These are phyloP conservation scores for Seminavis robusta DNA, from an alignment of 108 stramenopile species.

Conservation along the genomic window DNA sequence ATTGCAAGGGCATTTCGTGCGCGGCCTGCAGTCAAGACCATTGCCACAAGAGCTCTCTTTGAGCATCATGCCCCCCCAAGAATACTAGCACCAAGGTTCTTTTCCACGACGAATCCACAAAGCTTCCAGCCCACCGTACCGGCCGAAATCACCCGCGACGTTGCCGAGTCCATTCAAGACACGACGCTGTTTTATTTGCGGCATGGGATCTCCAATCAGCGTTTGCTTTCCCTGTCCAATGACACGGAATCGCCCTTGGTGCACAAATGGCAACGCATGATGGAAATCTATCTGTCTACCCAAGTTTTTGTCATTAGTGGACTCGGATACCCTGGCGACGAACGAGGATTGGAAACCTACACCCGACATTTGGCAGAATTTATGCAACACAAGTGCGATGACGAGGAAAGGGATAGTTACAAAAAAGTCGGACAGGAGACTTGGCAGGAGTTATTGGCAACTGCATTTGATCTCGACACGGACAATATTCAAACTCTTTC, in stretches of 20 bases:
- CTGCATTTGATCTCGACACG: slow-evolving; percentile 59
- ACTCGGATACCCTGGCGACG: slow-evolving; percentile 69
- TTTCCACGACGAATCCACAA: too few species aligned
- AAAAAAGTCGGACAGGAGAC: slow-evolving; percentile 51
- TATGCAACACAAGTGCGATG: slow-evolving; percentile 25
- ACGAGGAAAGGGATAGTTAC: slow-evolving; percentile 53
- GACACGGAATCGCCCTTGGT: slow-evolving; percentile 42
- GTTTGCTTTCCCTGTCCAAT: slow-evolving; percentile 39
- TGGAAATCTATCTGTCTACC: slow-evolving; percentile 68
- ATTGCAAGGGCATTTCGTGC: too few species aligned
- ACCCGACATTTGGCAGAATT: slow-evolving; percentile 58
- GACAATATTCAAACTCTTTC: slow-evolving; percentile 40
- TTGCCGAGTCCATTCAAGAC: slow-evolving; percentile 50
- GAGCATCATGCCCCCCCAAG: too few species aligned
- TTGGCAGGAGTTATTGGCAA: slow-evolving; percentile 62
- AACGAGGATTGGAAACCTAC: slow-evolving; percentile 74
- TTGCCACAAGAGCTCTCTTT: too few species aligned
- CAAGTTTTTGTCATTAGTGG: slow-evolving; percentile 73
- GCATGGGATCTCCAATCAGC: slow-evolving; percentile 55
- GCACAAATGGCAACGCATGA: slow-evolving; percentile 82
- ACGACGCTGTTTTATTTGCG: slow-evolving; percentile 51
- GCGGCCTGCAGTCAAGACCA: too few species aligned
- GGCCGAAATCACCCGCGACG: slow-evolving; percentile 43
- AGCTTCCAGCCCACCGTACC: slow-evolving; percentile 33
- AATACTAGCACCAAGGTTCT: too few species aligned